phyloP scores from a whole-genome alignment of 1,284 basidiomycete genomes.

The Omphalotus olearius region DNA sequence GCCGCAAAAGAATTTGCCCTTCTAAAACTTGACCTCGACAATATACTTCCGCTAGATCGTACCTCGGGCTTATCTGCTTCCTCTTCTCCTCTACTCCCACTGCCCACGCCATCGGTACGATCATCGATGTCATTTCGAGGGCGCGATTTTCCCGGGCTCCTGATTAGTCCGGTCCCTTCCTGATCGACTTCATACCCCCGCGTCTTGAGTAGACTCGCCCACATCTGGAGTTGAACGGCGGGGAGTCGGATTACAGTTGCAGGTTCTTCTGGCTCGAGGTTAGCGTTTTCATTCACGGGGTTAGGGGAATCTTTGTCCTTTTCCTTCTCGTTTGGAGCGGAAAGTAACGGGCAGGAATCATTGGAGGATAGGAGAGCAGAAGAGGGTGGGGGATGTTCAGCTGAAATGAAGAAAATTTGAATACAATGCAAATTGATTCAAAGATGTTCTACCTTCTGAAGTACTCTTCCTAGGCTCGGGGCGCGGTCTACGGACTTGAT shows the following conservation, averaged over 20 bases:
- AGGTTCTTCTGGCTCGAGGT: slow-evolving; percentile 27
- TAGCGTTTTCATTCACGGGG: slow-evolving; percentile 39
- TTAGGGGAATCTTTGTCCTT: slow-evolving; percentile 12
- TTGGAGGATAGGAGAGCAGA: neutral
- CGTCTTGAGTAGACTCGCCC: slow-evolving; percentile 58
- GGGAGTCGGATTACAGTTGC: slow-evolving; percentile 52
- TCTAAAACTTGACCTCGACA: slow-evolving; percentile 44
- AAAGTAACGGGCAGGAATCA: too few species aligned
- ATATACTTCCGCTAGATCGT: slow-evolving; percentile 35
- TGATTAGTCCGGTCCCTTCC: slow-evolving; percentile 41
- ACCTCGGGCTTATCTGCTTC: slow-evolving; percentile 8
- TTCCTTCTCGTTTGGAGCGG: neutral
- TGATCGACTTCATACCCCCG: slow-evolving; percentile 58
- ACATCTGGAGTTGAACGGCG: slow-evolving; percentile 57
- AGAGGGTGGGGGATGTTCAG: slow-evolving; percentile 17
- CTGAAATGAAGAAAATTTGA: neutral
- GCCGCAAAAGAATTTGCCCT: slow-evolving; percentile 57
- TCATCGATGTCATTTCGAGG: neutral
- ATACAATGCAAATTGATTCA: too few species aligned
- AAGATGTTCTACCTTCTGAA: slow-evolving; percentile 24
- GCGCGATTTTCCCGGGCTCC: slow-evolving; percentile 48
- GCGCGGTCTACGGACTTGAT: slow-evolving; percentile 53
- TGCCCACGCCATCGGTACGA: slow-evolving; percentile 7
- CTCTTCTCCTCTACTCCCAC: slow-evolving; percentile 1
- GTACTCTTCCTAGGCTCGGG: slow-evolving; percentile 42